Evolutionary conservation across 768 basidiomycete species (phyloP).

Genomic region (Obba rivulosa): DNA sequence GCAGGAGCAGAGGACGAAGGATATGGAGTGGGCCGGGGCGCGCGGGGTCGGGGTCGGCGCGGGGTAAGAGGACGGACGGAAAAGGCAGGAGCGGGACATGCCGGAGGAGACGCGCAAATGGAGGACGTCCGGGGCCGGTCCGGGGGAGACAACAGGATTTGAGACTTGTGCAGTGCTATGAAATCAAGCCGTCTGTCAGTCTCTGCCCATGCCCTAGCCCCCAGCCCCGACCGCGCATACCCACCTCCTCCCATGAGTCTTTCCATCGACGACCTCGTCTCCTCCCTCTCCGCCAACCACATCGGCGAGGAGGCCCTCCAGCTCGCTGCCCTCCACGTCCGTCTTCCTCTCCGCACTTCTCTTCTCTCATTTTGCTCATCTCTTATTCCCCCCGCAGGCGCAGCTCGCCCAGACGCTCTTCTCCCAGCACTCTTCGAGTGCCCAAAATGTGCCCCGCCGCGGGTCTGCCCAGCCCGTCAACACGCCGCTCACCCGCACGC

Average conservation of each 20-base stretch:
- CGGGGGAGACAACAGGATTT: too few relatives aligned
- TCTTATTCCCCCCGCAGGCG: conserved; percentile 23
- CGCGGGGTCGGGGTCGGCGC: too few relatives aligned
- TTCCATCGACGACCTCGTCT: conserved; percentile 47
- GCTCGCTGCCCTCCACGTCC: conserved; percentile 43
- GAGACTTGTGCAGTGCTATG: too few relatives aligned
- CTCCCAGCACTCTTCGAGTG: conserved; percentile 23
- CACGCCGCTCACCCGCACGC: conserved; percentile 22
- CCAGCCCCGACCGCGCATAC: not conserved
- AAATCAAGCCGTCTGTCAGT: too few relatives aligned
- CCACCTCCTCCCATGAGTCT: conserved; percentile 30
- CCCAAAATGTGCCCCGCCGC: conserved; percentile 17
- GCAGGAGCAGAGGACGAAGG: too few relatives aligned
- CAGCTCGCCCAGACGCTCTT: conserved; percentile 43
- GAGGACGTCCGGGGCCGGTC: too few relatives aligned
- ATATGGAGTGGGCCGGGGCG: too few relatives aligned
- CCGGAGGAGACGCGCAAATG: too few relatives aligned
- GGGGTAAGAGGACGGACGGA: too few relatives aligned
- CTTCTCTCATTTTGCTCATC: not conserved
- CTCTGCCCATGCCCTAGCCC: conserved; percentile 1
- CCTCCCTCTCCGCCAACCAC: conserved; percentile 41
- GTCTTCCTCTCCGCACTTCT: conserved; percentile 5
- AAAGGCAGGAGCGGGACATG: too few relatives aligned
- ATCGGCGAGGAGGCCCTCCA: conserved; percentile 51
- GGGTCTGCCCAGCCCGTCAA: conserved; percentile 16